Evolutionary conservation across 495 filamentous ascomycete species (phyloP), one percentile per base, ranked within the genome.

Genomic region (Penicillium longicatenatum): DNA sequence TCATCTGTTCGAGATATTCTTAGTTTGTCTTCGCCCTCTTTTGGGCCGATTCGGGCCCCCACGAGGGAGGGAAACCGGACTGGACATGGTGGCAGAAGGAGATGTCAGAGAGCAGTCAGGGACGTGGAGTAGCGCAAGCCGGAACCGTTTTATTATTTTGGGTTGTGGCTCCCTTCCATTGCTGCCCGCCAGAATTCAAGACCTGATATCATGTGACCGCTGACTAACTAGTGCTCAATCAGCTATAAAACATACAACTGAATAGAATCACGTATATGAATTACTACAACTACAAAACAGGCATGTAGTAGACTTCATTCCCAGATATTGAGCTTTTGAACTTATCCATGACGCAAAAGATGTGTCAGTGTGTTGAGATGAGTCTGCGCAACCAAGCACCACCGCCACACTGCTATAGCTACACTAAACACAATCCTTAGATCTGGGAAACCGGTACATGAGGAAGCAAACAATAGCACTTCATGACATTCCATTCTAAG

Each of bases 161-260:
- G 63, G 61, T 66, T 70, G 66, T 63, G 66, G 60, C 64, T 69
- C 73, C 65, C 66, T 66, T 67, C 63, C 61, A 59, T 66, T 71
- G 61, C 55, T 67, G 64, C 58, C 61, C 66, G 54, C 62, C 65
- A 60, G 63, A 64, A 69, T 68, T 63, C 42, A 60, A 57, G 64
- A 63, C 61, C 67, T 69, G 68, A 70, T 70, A 70, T 75, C 71
- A 76, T 72, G 71, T 75, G 73, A 71, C 22, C 52, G 72, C 52
- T 76, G 66, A 75, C 55, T 76, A 67, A 74, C 11, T 19, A 24
- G 20, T 14, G 5, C 6, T 19, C 9, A 21, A 10, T 0, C n/a
- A 20, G 5, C 6, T 6, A 21, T 44, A 19, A 8, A 44, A 19
- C n/a, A 44, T 6, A 44, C 31, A 43, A 2, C 16, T 16, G 2